Evolutionary conservation across 2,329 filamentous ascomycete species (phyloP).

Genomic region (Exophiala phaeomuriformis): DNA sequence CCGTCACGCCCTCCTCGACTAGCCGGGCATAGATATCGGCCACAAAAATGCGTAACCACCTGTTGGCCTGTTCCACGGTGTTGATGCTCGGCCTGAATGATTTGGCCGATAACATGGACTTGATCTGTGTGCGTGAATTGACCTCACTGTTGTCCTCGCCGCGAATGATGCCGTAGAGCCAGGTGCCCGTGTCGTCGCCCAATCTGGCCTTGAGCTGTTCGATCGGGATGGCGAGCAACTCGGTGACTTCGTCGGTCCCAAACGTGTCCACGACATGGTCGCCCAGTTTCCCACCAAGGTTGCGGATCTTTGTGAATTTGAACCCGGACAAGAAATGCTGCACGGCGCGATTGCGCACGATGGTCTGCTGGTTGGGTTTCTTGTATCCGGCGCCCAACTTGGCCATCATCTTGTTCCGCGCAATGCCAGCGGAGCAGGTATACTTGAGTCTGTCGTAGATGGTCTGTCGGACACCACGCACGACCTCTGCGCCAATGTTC

Average conservation of each 20-base stretch:
- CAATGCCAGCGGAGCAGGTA: conserved; percentile 84
- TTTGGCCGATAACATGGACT: conserved; percentile 95
- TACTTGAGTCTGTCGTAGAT: conserved; percentile 69
- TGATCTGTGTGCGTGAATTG: conserved; percentile 84
- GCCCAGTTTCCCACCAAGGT: conserved; percentile 89
- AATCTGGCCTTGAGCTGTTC: conserved; percentile 71
- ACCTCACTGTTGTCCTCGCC: conserved; percentile 85
- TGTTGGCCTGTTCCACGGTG: conserved; percentile 65
- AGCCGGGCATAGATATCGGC: conserved; percentile 86
- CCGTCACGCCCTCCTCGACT: conserved; percentile 81
- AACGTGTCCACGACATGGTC: conserved; percentile 78
- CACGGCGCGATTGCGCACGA: conserved; percentile 80
- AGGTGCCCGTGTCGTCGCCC: conserved; percentile 74
- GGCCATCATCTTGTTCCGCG: conserved; percentile 87
- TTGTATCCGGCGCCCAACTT: conserved; percentile 87
- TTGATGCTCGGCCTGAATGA: conserved; percentile 83
- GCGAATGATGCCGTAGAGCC: conserved; percentile 77
- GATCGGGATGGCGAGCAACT: conserved; percentile 64
- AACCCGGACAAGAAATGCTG: conserved; percentile 71
- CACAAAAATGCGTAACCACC: conserved; percentile 85
- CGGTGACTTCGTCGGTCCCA: conserved; percentile 68
- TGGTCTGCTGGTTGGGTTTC: conserved; percentile 90
- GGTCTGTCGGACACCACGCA: conserved; percentile 63
- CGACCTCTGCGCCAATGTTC: conserved; percentile 79
- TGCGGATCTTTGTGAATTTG: conserved; percentile 92